These are phyloP conservation scores for Fusarium incarnatum DNA, from an alignment of 2,329 filamentous ascomycete genomes.

Conservation along the genomic window DNA sequence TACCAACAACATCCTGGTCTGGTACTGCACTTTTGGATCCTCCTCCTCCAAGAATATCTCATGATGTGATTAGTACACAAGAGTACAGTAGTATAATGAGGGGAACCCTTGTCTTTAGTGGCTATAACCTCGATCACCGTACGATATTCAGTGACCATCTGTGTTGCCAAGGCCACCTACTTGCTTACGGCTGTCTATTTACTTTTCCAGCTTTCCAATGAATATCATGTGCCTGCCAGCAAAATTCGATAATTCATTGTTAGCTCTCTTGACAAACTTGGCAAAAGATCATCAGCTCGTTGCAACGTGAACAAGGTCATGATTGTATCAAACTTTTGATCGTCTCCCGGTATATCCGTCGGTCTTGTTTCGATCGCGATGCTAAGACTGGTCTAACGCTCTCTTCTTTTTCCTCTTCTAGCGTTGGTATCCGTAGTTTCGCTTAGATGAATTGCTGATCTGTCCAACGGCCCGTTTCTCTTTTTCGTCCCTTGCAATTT, in stretches of 20 bases:
- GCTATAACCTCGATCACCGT: conserved; percentile 22
- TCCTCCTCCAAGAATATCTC: not conserved
- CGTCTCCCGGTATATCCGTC: not conserved
- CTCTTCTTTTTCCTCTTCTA: not conserved
- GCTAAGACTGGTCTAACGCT: not conserved
- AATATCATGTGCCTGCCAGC: conserved; percentile 6
- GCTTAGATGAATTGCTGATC: conserved; percentile 1
- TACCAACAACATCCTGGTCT: not conserved
- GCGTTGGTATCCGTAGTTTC: not conserved
- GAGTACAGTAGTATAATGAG: conserved; percentile 12
- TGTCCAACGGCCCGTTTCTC: conserved; percentile 6
- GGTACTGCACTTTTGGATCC: not conserved
- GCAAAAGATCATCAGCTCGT: conserved; percentile 17
- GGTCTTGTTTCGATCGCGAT: conserved; percentile 15
- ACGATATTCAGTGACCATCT: conserved; percentile 2
- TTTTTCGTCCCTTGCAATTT: not conserved
- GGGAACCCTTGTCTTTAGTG: conserved; percentile 26
- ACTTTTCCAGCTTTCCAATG: conserved; percentile 9
- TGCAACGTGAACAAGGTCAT: conserved; percentile 9
- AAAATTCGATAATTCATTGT: conserved; percentile 23
- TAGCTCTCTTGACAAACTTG: conserved; percentile 18
- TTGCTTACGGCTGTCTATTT: conserved; percentile 20
- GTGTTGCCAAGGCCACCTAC: conserved; percentile 22
- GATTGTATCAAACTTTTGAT: conserved; percentile 11
- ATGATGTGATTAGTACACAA: conserved; percentile 7